These are phyloP conservation scores for Blastomyces silverae DNA, from an alignment of 2,329 filamentous ascomycete species.

Conservation along the genomic window DNA sequence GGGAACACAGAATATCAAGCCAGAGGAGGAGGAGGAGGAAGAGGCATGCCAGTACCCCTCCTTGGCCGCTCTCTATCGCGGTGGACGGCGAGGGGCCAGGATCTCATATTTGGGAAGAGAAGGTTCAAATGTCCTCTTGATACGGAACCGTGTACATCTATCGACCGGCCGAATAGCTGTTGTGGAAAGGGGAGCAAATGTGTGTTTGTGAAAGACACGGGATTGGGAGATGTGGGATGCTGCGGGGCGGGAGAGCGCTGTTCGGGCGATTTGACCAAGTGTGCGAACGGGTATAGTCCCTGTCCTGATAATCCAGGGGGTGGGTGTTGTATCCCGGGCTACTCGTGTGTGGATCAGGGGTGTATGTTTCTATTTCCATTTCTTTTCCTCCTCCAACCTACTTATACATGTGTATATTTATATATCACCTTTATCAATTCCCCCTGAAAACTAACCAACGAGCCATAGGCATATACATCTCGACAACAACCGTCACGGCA, in stretches of 20 bases:
- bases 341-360: conserved; percentile 50
- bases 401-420: no score
- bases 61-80: conserved; percentile 14
- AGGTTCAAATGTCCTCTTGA: conserved; percentile 53
- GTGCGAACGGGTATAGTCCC: conserved; percentile 48
- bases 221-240: conserved; percentile 53
- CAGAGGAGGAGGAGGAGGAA: neutral
- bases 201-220: conserved; percentile 47
- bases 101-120: conserved; percentile 34
- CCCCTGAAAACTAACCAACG: neutral
- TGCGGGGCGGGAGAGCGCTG: conserved; percentile 52
- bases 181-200: conserved; percentile 51
- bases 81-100: conserved; percentile 13
- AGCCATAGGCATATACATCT: conserved; percentile 30
- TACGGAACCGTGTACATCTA: conserved; percentile 49
- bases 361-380: conserved; percentile 36
- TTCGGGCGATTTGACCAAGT: conserved; percentile 45
- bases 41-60: neutral
- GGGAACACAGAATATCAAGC: neutral
- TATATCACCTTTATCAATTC: conserved; percentile 10
- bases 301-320: conserved; percentile 52
- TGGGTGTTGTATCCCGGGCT: conserved; percentile 57
- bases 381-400: neutral
- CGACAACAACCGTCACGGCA: conserved; percentile 33
- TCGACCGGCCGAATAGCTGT: conserved; percentile 53